Evolutionary conservation across 192 early-diverging fungal species (phyloP).

Genomic region (Ambispora gerdemannii): DNA sequence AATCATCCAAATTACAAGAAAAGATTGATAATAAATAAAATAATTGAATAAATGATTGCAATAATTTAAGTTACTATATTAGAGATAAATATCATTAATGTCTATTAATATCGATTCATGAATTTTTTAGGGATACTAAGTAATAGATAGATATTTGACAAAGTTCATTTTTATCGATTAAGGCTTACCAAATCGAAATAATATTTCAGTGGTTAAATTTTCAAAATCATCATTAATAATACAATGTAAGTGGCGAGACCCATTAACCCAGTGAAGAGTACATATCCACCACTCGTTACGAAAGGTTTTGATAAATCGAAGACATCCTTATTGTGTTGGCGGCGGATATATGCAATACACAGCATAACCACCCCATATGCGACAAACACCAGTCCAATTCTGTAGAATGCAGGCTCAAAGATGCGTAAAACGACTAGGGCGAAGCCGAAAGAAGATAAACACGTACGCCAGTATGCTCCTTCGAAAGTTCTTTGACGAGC

Average conservation of each 20-base stretch:
- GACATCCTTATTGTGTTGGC: constrained; percentile 48
- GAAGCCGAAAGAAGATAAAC: constrained; percentile 50
- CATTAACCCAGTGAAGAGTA: constrained; percentile 45
- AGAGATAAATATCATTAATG: too few relatives aligned
- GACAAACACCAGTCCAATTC: constrained; percentile 56
- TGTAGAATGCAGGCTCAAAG: constrained; percentile 54
- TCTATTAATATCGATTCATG: too few relatives aligned
- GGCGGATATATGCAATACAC: constrained; percentile 44
- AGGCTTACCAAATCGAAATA: too few relatives aligned
- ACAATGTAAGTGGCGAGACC: constrained; percentile 44
- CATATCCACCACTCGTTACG: constrained; percentile 53
- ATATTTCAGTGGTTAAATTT: too few relatives aligned
- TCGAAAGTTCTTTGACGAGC: constrained; percentile 59
- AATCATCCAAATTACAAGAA: too few relatives aligned
- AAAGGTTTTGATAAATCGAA: constrained; percentile 54
- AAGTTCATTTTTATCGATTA: too few relatives aligned
- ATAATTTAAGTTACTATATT: too few relatives aligned
- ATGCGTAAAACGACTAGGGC: constrained; percentile 53
- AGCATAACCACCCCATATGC: constrained; percentile 49
- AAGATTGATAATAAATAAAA: too few relatives aligned
- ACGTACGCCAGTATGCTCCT: constrained; percentile 59
- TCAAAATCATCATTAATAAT: constrained; percentile 42
- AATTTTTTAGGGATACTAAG: too few relatives aligned
- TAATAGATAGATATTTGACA: too few relatives aligned
- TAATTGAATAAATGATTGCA: too few relatives aligned